Evolutionary conservation across 2,329 filamentous ascomycete species (phyloP).

Genomic region (Alternaria atra): DNA sequence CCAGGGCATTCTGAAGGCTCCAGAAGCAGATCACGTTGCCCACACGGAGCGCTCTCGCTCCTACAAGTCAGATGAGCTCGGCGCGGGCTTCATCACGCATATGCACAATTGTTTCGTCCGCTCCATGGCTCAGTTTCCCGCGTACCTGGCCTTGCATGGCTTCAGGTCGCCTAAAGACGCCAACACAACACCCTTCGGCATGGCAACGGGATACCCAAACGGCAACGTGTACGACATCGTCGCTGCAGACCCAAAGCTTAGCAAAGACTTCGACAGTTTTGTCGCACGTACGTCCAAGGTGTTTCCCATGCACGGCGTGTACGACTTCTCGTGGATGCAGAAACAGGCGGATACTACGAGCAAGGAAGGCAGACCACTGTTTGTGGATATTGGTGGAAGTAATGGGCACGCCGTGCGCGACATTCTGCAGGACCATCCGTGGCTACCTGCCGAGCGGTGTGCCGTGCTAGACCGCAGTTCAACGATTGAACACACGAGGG

Average conservation of each 20-base stretch:
- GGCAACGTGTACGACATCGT: neutral
- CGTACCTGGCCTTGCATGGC: neutral
- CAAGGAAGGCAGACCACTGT: neutral
- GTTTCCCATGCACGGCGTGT: neutral
- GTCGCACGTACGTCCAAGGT: neutral
- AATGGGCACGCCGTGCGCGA: neutral
- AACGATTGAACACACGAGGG: neutral
- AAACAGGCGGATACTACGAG: neutral
- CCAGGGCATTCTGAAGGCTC: neutral
- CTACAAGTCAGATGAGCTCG: neutral
- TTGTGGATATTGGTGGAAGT: neutral
- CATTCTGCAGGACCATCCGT: slow-evolving; percentile 1
- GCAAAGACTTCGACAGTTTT: slow-evolving; percentile 4
- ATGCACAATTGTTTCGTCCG: slow-evolving; percentile 1
- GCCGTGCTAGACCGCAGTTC: neutral
- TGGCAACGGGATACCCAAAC: neutral
- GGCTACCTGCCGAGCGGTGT: neutral
- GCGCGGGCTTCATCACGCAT: neutral
- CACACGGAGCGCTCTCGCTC: neutral
- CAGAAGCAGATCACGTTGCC: neutral
- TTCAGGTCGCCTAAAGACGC: neutral
- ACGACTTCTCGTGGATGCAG: slow-evolving; percentile 1
- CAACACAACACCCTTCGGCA: neutral
- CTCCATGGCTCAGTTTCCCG: neutral
- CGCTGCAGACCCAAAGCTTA: neutral